A percentile compares a stretch with the other conserved stretches of the same genome.
phyloP scores from a whole-genome alignment of 2,329 filamentous ascomycete species.

The Thermothelomyces thermophilus region DNA sequence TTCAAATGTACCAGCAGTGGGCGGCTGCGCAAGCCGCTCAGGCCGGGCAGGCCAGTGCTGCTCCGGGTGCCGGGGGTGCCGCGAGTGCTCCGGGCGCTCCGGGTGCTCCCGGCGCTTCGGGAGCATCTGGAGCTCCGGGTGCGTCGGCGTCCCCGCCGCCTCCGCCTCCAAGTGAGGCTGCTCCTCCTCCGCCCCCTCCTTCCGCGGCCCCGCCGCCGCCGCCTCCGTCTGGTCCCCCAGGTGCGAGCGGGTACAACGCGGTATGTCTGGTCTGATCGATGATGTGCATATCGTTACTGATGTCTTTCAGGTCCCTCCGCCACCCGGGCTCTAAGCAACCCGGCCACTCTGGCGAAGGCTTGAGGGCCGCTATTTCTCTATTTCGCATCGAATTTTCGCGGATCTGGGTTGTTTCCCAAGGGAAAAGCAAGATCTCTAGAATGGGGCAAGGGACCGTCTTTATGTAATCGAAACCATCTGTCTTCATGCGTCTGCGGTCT shows the following conservation, averaged over 20 bases:
- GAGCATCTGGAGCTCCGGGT: constrained; percentile 33
- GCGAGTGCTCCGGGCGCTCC: constrained; percentile 29
- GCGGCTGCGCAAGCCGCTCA: constrained; percentile 45
- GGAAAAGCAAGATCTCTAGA: too few species aligned
- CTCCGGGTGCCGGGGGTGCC: constrained; percentile 18
- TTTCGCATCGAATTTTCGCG: too few species aligned
- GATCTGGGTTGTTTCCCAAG: too few species aligned
- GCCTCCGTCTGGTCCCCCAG: constrained; percentile 48
- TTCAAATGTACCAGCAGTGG: constrained; percentile 70
- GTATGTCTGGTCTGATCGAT: constrained; percentile 40
- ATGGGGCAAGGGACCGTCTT: too few species aligned
- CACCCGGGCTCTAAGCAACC: constrained; percentile 43
- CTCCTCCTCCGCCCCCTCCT: constrained; percentile 55
- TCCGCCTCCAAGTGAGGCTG: constrained; percentile 51
- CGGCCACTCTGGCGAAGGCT: background rate
- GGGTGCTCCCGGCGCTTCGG: constrained; percentile 41
- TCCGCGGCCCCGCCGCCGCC: constrained; percentile 52
- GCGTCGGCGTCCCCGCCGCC: constrained; percentile 50
- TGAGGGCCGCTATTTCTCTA: background rate
- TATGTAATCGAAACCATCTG: too few species aligned
- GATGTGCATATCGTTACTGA: constrained; percentile 12
- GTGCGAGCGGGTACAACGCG: constrained; percentile 52
- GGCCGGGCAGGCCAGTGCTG: constrained; percentile 41
- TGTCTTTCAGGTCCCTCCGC: constrained; percentile 44
- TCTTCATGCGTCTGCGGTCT: background rate